Conservation (phyloP, 345 rosid species). For the Cardamine chenopodiifolia region DNA sequence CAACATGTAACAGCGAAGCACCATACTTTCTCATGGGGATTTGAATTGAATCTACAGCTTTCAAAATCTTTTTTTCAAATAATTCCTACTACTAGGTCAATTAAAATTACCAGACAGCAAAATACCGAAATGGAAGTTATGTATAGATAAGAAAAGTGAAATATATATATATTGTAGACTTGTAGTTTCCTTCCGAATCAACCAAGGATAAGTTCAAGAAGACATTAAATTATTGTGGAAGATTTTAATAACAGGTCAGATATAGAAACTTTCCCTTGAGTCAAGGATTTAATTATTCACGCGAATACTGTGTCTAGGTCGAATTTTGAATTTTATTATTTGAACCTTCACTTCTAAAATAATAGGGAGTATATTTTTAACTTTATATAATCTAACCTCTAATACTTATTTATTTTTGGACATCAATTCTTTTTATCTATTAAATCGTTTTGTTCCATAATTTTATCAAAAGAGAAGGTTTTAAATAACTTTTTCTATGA, state of each 20-base stretch:
- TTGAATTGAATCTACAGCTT: conserved; percentile 24
- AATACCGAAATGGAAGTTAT: conserved; percentile 13
- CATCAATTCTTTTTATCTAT: background rate
- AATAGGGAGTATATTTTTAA: background rate
- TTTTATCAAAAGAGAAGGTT: background rate
- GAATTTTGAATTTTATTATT: conserved; percentile 18
- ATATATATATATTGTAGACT: background rate
- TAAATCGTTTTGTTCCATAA: background rate
- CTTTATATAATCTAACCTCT: background rate
- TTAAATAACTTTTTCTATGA: background rate
- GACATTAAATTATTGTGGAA: conserved; percentile 3
- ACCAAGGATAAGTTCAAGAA: background rate
- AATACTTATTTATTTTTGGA: background rate
- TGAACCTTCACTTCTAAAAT: background rate
- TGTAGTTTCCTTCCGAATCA: conserved; percentile 3
- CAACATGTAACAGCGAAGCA: conserved; percentile 29
- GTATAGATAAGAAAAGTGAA: background rate
- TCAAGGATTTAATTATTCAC: conserved; percentile 28
- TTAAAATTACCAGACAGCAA: conserved; percentile 10
- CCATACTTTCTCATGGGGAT: conserved; percentile 25
- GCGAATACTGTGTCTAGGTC: conserved; percentile 34
- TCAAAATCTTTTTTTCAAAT: background rate
- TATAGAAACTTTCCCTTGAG: conserved; percentile 1
- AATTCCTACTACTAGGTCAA: background rate
- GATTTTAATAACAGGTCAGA: conserved; percentile 13